Evolutionary conservation across 2,329 filamentous ascomycete species (phyloP), one percentile per base, ranked within the genome.

Genomic region (Phyllosticta citribraziliensis): DNA sequence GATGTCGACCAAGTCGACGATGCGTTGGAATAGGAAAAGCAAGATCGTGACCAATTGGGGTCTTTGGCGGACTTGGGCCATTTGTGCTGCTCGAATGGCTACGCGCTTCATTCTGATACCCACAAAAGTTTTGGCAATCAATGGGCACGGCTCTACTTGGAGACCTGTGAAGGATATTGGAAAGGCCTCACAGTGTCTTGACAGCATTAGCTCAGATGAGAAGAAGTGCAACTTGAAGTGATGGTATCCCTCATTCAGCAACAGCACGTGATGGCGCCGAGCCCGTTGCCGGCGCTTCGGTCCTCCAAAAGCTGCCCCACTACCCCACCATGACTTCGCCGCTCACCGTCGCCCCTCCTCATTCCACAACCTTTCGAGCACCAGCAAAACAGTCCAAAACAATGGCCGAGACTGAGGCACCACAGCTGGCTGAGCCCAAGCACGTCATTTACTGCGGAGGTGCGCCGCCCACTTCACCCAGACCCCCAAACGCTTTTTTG

Each of bases 361-460:
- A 47, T 47, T 47, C 40, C 17, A n/a, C 17, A n/a, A 47, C 40
- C 40, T 47, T 47, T 47, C 17, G n/a, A n/a, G n/a, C 40, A 47
- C 17, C 40, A n/a, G 6, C 40, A 47, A n/a, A 19, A 12, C 40
- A 47, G 17, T n/a, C 3, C 27, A 53, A 24, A 3, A 50, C 25
- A 27, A 65, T 65, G 63, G 57, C 64, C 20, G 64, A 63, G 53
- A 19, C 57, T 19, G 54, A 61, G 55, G 68, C 66, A 62, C 57
- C 60, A 56, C 74, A 55, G 51, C 55, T 52, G 11, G 51, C 35
- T 8, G 60, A 75, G 69, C 79, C 84, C n/a, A 79, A 80, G 67
- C 75, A 80, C 57, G 75, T 86, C 63, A 70, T 82, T 58, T 87
- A 87, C 70, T 87, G 84, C 71, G 84, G 82, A 75, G 79, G 82